Evolutionary conservation across 257 asterid species (phyloP).

Genomic region (Cruciata laevipes): DNA sequence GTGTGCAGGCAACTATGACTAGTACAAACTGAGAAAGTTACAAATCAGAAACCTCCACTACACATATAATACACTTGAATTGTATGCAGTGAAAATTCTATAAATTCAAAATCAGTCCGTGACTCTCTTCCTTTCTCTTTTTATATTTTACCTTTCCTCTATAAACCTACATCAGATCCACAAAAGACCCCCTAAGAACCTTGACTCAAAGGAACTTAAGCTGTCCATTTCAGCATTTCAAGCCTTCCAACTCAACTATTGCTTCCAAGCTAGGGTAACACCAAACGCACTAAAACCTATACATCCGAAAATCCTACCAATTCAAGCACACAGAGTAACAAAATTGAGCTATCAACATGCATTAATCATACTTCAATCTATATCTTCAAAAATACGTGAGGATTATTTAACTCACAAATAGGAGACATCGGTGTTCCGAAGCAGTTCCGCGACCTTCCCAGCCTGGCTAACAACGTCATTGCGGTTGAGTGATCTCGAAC

Average conservation of each 20-base stretch:
- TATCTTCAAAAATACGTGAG: background rate
- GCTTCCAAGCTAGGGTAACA: background rate
- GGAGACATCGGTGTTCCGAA: conserved; percentile 68
- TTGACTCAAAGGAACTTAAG: background rate
- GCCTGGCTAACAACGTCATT: conserved; percentile 43
- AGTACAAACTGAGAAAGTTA: background rate
- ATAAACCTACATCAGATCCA: background rate
- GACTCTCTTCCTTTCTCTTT: background rate
- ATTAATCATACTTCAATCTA: conserved; percentile 1
- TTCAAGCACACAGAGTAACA: background rate
- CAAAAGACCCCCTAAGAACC: background rate
- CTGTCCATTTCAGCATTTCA: background rate
- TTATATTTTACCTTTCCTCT: background rate
- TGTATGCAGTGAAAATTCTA: background rate
- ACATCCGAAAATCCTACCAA: background rate
- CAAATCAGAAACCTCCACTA: background rate
- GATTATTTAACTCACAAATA: conserved; percentile 62
- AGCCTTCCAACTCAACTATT: background rate
- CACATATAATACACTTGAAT: background rate
- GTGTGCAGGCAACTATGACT: background rate
- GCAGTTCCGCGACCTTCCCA: conserved; percentile 69
- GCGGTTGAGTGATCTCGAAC: conserved; percentile 39
- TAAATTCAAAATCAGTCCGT: background rate
- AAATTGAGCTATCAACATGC: background rate
- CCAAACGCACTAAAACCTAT: background rate